These are phyloP conservation scores for Leccinum longicurvipes DNA, from an alignment of 768 basidiomycete genomes.

Conservation along the genomic window DNA sequence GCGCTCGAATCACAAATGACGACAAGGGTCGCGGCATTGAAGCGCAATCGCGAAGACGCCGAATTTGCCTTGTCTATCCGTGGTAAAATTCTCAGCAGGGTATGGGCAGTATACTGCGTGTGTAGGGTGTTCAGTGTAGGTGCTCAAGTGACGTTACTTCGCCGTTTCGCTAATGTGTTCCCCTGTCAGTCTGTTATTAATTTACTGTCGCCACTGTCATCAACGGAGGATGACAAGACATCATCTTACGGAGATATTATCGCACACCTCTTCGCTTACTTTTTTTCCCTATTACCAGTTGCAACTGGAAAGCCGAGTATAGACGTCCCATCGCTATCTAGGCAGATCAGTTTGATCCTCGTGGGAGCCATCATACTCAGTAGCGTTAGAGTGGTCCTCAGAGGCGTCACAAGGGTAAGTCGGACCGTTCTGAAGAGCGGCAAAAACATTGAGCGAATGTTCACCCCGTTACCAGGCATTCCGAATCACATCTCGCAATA, in stretches of 20 bases:
- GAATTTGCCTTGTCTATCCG: slow-evolving; percentile 51
- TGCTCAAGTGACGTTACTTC: slow-evolving; percentile 13
- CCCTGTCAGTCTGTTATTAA: slow-evolving; percentile 31
- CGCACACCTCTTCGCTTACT: slow-evolving; percentile 39
- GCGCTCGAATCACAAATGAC: slow-evolving; percentile 68
- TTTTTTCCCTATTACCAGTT: slow-evolving; percentile 38
- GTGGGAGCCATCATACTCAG: slow-evolving; percentile 76
- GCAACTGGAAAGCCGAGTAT: slow-evolving; percentile 29
- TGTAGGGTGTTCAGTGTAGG: slow-evolving; percentile 60
- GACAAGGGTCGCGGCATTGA: slow-evolving; percentile 50
- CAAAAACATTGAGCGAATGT: neutral
- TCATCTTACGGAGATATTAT: slow-evolving; percentile 43
- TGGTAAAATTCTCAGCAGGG: slow-evolving; percentile 47
- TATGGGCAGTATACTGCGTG: slow-evolving; percentile 68
- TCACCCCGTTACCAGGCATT: slow-evolving; percentile 41
- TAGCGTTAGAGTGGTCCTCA: slow-evolving; percentile 67
- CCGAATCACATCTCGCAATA: slow-evolving; percentile 61
- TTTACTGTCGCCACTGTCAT: slow-evolving; percentile 31
- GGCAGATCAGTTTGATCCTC: slow-evolving; percentile 61
- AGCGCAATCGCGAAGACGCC: slow-evolving; percentile 45
- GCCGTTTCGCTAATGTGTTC: slow-evolving; percentile 15
- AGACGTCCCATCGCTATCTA: slow-evolving; percentile 41
- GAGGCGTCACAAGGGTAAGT: slow-evolving; percentile 59
- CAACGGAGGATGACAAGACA: slow-evolving; percentile 33
- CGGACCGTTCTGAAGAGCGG: slow-evolving; percentile 1